Evolutionary conservation across 2,329 filamentous ascomycete species (phyloP).

Genomic region (Catunica adiposa): DNA sequence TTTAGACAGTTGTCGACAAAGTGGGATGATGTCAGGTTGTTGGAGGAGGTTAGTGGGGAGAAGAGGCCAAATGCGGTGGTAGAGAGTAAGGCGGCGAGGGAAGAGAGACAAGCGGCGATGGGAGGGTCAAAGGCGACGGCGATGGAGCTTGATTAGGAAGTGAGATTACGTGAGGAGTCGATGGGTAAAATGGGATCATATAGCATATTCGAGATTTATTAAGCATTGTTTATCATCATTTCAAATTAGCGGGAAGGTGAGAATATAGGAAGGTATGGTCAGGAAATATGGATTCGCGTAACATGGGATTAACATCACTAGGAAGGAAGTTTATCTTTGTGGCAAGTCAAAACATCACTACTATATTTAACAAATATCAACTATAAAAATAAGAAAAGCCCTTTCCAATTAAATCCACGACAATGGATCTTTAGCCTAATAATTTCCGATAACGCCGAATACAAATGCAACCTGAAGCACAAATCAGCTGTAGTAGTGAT

Average conservation of each 20-base stretch:
- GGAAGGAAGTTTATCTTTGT: neutral
- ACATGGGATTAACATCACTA: neutral
- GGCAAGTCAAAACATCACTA: neutral
- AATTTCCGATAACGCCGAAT: neutral
- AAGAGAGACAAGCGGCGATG: conserved; percentile 5
- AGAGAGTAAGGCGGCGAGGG: conserved; percentile 1
- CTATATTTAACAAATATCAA: neutral
- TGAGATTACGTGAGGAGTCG: neutral
- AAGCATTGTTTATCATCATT: neutral
- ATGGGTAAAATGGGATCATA: neutral
- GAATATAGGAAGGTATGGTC: neutral
- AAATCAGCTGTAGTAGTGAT: neutral
- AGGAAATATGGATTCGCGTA: neutral
- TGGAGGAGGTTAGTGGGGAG: conserved; percentile 12
- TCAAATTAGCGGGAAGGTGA: neutral
- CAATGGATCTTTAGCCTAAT: neutral
- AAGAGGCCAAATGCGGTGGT: conserved; percentile 9
- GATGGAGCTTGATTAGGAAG: conserved; percentile 10
- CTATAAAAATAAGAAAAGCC: neutral
- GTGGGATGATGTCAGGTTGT: conserved; percentile 12
- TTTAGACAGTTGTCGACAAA: conserved; percentile 9
- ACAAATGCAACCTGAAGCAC: neutral
- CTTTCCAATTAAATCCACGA: neutral
- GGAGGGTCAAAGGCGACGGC: neutral
- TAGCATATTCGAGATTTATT: neutral